Conservation (phyloP, 352 stramenopile species). For the Globisporangium echinulatum region DNA sequence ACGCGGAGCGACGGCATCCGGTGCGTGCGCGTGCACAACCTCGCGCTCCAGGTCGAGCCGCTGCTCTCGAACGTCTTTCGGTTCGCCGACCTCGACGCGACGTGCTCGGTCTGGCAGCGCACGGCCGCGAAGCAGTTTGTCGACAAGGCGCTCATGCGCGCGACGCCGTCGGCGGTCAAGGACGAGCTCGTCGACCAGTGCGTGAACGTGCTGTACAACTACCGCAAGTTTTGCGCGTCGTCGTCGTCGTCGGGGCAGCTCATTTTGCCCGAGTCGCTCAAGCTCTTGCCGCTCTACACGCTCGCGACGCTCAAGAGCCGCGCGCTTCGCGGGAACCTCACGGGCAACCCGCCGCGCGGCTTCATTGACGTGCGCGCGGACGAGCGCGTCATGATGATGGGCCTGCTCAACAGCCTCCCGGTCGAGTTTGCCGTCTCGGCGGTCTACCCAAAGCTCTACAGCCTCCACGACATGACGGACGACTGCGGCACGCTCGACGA, state of each 20-base stretch:
- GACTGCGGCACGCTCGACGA: constrained; percentile 76
- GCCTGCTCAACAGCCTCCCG: constrained; percentile 66
- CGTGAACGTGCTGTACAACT: constrained; percentile 86
- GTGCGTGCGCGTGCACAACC: constrained; percentile 89
- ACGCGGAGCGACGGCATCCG: constrained; percentile 78
- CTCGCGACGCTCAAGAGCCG: constrained; percentile 83
- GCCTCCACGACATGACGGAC: constrained; percentile 77
- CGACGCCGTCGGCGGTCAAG: constrained; percentile 67
- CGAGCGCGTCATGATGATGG: constrained; percentile 85
- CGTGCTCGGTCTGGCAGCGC: constrained; percentile 81
- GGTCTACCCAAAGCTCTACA: constrained; percentile 87
- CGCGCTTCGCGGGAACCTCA: constrained; percentile 79
- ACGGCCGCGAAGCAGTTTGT: constrained; percentile 72
- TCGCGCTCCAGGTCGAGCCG: constrained; percentile 70
- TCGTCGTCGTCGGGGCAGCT: constrained; percentile 87
- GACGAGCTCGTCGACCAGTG: constrained; percentile 81
- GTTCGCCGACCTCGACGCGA: constrained; percentile 83
- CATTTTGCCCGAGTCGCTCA: constrained; percentile 89
- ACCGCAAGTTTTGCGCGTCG: constrained; percentile 89
- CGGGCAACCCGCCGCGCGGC: constrained; percentile 65
- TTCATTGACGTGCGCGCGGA: constrained; percentile 84
- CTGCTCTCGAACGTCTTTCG: constrained; percentile 86
- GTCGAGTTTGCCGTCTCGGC: constrained; percentile 81
- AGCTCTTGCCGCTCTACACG: constrained; percentile 87
- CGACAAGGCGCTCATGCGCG: constrained; percentile 75